These are phyloP conservation scores for Cyberlindnera saturnus DNA, from an alignment of 805 yeast species.

Conservation along the genomic window DNA sequence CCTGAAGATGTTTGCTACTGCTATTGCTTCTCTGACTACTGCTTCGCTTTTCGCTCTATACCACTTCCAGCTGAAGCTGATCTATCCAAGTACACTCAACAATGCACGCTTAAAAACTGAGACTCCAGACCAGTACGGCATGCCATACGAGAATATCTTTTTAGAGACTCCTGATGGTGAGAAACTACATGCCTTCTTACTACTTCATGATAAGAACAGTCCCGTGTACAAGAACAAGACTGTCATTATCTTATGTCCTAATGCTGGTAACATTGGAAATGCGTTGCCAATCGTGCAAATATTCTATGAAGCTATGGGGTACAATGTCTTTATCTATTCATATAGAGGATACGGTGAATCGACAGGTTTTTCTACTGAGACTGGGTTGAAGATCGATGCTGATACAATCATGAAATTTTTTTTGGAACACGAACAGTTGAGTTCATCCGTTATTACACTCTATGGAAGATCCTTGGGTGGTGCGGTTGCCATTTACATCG, in stretches of 20 bases:
- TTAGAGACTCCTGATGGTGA: constrained; percentile 68
- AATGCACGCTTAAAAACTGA: constrained; percentile 67
- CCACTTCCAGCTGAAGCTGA: constrained; percentile 53
- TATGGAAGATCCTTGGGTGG: constrained; percentile 95
- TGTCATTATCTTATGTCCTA: constrained; percentile 75
- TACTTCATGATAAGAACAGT: constrained; percentile 41
- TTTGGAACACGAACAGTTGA: constrained; percentile 44
- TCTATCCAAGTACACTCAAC: constrained; percentile 81
- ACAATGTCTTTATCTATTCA: constrained; percentile 79
- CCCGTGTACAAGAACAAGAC: constrained; percentile 52
- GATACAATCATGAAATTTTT: constrained; percentile 61
- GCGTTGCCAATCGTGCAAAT: constrained; percentile 73
- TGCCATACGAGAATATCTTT: constrained; percentile 57
- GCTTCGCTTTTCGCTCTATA: constrained; percentile 49
- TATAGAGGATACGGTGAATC: constrained; percentile 89
- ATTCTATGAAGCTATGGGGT: constrained; percentile 54
- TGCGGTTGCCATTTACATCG: constrained; percentile 83
- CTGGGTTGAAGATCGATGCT: constrained; percentile 79
- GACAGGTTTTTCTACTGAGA: constrained; percentile 69
- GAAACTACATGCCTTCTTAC: constrained; percentile 55
- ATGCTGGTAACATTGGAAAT: constrained; percentile 95
- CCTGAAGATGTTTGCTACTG: constrained; percentile 32
- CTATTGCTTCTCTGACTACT: constrained; percentile 39
- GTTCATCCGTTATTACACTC: constrained; percentile 49
- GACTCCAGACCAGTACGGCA: constrained; percentile 64